phyloP scores from a whole-genome alignment of 1,139 yeast species.

The Pichia sp. region DNA sequence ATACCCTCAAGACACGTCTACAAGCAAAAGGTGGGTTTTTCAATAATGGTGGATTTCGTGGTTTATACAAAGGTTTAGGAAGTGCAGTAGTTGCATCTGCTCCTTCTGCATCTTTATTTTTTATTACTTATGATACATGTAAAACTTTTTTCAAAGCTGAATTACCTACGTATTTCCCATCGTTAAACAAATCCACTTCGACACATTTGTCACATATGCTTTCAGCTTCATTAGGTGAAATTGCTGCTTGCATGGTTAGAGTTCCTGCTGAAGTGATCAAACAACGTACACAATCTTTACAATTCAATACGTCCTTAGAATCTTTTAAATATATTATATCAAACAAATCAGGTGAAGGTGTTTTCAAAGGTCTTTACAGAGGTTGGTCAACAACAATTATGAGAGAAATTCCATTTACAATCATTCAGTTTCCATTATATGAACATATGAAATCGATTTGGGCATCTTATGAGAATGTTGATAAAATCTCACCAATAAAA shows the following conservation, averaged over 20 bases:
- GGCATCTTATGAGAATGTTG: slow-evolving; percentile 35
- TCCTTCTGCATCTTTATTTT: slow-evolving; percentile 86
- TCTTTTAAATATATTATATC: slow-evolving; percentile 56
- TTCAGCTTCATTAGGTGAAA: slow-evolving; percentile 83
- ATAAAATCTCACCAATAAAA: slow-evolving; percentile 49
- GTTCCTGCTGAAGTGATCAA: slow-evolving; percentile 97
- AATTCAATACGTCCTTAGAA: slow-evolving; percentile 52
- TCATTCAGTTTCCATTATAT: slow-evolving; percentile 90
- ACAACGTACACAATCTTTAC: slow-evolving; percentile 84
- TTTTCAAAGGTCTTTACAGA: slow-evolving; percentile 70
- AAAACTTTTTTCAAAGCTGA: slow-evolving; percentile 51
- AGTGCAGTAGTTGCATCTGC: slow-evolving; percentile 94
- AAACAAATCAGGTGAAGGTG: slow-evolving; percentile 70
- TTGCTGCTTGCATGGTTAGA: slow-evolving; percentile 86
- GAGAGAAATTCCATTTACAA: slow-evolving; percentile 93
- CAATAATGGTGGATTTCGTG: slow-evolving; percentile 85
- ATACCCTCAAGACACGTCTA: slow-evolving; percentile 84
- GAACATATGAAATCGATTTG: slow-evolving; percentile 66
- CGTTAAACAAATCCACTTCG: slow-evolving; percentile 27
- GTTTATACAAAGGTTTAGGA: slow-evolving; percentile 87
- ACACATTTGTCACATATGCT: slow-evolving; percentile 63
- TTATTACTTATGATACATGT: slow-evolving; percentile 78
- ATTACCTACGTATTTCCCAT: slow-evolving; percentile 22
- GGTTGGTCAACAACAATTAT: slow-evolving; percentile 91
- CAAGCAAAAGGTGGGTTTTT: slow-evolving; percentile 96